These are phyloP conservation scores for Trichoderma koningii DNA, from an alignment of 2,329 filamentous ascomycete genomes.

Conservation along the genomic window DNA sequence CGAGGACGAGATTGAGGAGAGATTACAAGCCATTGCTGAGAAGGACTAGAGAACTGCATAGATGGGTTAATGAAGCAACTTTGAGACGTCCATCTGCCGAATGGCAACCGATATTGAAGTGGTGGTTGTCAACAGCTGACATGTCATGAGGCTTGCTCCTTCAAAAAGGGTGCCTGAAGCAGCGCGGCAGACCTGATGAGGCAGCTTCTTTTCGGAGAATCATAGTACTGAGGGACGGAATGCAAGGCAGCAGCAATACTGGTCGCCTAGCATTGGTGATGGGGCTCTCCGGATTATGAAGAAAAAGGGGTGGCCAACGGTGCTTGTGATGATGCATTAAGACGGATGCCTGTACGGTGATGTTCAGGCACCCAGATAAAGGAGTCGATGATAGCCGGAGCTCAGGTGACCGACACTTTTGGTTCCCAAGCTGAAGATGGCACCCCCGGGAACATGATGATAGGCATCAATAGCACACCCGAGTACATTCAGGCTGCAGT, in stretches of 20 bases:
- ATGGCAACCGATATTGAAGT: neutral
- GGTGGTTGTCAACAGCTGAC: neutral
- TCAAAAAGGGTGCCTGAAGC: neutral
- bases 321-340: neutral
- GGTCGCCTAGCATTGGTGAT: neutral
- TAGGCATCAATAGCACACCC: too few species aligned
- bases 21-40: conserved; percentile 96
- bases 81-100: conserved; percentile 11
- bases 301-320: neutral
- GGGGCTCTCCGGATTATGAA: neutral
- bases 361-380: conserved; percentile 13
- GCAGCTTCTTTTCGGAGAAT: neutral
- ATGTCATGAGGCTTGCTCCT: neutral
- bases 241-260: neutral
- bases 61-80: conserved; percentile 30
- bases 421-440: conserved; percentile 11
- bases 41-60: conserved; percentile 71
- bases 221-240: neutral
- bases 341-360: neutral
- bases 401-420: conserved; percentile 6
- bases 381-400: neutral
- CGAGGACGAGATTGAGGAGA: conserved; percentile 97
- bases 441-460: neutral
- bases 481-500: too few species aligned
- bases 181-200: neutral